A percentile compares a stretch with the other conserved stretches of the same genome.
Conservation (phyloP, 306 rosid genomes). For the Clitoria ternatea region DNA sequence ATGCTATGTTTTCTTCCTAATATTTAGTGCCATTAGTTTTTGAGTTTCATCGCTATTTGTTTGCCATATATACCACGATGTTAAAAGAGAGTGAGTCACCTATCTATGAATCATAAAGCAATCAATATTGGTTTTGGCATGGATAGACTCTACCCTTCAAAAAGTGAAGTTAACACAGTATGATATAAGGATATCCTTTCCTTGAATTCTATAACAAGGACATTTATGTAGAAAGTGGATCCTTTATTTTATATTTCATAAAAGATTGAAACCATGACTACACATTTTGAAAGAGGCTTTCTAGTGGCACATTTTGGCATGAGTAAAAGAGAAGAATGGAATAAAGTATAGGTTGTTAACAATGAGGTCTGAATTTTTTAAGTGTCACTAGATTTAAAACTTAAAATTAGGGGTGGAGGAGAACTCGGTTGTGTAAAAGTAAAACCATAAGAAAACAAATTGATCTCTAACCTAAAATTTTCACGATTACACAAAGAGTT, state of each 20-base stretch:
- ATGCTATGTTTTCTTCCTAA: slow-evolving; percentile 74
- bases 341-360: too few relatives aligned
- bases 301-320: background rate
- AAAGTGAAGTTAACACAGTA: slow-evolving; percentile 8
- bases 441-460: background rate
- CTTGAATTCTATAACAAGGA: slow-evolving; percentile 19
- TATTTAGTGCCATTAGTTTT: slow-evolving; percentile 72
- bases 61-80: slow-evolving; percentile 53
- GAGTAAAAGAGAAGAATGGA: background rate
- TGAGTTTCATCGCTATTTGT: slow-evolving; percentile 61
- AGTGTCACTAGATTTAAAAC: too few relatives aligned
- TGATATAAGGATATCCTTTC: background rate
- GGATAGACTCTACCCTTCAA: background rate
- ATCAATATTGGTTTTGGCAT: background rate
- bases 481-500: background rate
- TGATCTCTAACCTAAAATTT: background rate
- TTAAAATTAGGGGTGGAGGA: background rate
- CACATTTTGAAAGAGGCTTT: slow-evolving; percentile 19
- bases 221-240: slow-evolving; percentile 10
- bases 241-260: background rate
- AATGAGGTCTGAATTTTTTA: too few relatives aligned
- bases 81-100: slow-evolving; percentile 68
- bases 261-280: slow-evolving; percentile 2
- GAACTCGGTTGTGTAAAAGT: background rate
- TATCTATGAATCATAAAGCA: slow-evolving; percentile 12